Evolutionary conservation across 2,329 filamentous ascomycete species (phyloP).

Genomic region (Cadophora sp.): DNA sequence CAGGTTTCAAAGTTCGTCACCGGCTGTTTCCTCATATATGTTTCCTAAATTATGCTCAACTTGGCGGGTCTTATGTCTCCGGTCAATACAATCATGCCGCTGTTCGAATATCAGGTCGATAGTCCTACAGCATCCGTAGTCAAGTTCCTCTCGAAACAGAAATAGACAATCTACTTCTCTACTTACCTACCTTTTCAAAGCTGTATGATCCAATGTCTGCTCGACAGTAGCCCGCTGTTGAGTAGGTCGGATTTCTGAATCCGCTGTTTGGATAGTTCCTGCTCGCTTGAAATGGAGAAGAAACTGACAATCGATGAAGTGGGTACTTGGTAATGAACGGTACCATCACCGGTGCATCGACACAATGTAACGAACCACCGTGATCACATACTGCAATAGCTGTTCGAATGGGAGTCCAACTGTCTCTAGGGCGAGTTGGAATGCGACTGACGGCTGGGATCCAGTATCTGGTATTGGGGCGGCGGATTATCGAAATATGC

Average conservation of each 20-base stretch:
- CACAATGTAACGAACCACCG: not conserved
- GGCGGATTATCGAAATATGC: conserved; percentile 37
- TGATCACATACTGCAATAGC: conserved; percentile 25
- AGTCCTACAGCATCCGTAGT: too few relatives aligned
- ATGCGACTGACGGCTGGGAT: conserved; percentile 51
- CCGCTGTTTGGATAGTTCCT: not conserved
- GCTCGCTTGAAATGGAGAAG: not conserved
- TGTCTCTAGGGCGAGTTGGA: conserved; percentile 47
- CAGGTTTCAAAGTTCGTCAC: not conserved
- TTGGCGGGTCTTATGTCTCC: not conserved
- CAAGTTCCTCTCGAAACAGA: too few relatives aligned
- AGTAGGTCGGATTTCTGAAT: not conserved
- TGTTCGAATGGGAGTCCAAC: conserved; percentile 34
- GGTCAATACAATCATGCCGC: not conserved
- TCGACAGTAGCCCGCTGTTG: not conserved
- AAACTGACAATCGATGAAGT: too few relatives aligned
- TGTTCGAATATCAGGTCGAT: not conserved
- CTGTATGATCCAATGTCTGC: not conserved
- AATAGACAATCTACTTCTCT: too few relatives aligned
- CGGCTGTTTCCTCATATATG: not conserved
- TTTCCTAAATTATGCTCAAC: not conserved
- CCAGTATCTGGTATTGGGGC: conserved; percentile 54
- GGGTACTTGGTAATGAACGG: not conserved
- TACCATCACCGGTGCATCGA: not conserved
- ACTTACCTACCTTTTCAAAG: not conserved